phyloP scores from a whole-genome alignment of 345 rosid species.

The Rhizophora apiculata region DNA sequence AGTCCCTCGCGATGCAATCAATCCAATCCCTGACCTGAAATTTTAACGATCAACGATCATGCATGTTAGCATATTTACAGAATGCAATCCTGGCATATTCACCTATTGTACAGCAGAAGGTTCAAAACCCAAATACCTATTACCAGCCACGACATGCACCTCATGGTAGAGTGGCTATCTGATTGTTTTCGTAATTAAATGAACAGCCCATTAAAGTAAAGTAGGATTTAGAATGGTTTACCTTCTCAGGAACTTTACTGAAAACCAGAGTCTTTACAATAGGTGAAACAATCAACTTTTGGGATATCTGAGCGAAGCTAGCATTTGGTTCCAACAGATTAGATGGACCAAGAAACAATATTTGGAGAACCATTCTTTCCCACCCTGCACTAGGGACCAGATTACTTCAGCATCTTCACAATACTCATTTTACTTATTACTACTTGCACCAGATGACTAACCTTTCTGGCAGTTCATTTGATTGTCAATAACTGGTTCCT shows the following conservation, averaged over 20 bases:
- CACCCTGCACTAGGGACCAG: constrained; percentile 57
- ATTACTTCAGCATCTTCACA: constrained; percentile 3
- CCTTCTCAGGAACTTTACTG: constrained; percentile 98
- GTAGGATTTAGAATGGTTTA: constrained; percentile 15
- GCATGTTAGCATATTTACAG: not conserved
- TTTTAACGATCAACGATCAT: constrained; percentile 5
- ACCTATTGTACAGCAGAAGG: not conserved
- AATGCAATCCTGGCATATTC: not conserved
- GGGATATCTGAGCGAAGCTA: constrained; percentile 90
- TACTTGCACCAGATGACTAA: constrained; percentile 21
- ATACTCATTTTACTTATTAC: not conserved
- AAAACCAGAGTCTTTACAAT: constrained; percentile 91
- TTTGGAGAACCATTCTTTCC: constrained; percentile 99
- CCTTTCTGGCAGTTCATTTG: constrained; percentile 70
- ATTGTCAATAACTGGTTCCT: constrained; percentile 82
- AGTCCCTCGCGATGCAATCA: constrained; percentile 69
- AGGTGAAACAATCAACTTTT: constrained; percentile 91
- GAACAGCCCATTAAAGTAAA: not conserved
- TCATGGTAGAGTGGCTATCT: not conserved
- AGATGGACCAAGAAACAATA: constrained; percentile 89
- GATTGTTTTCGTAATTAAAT: not conserved
- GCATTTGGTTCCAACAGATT: constrained; percentile 92
- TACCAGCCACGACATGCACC: not conserved
- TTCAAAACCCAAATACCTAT: not conserved
- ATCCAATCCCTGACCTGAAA: constrained; percentile 91